These are phyloP conservation scores for Sporisorium reilianum DNA, from an alignment of 1,284 basidiomycete species.

Conservation along the genomic window DNA sequence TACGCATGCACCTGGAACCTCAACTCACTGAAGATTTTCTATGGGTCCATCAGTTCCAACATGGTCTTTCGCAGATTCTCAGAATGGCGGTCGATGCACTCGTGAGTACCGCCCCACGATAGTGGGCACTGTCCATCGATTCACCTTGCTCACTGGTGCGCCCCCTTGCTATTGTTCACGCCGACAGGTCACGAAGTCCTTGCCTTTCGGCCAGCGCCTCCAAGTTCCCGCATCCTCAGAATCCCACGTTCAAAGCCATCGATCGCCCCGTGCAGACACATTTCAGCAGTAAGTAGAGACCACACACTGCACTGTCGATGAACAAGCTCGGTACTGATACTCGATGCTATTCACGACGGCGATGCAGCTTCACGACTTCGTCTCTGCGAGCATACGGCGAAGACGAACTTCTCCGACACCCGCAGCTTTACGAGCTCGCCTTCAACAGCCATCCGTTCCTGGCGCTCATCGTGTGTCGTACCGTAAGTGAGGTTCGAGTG, in stretches of 20 bases:
- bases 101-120: conserved; percentile 4
- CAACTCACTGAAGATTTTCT: neutral
- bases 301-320: neutral
- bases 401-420: neutral
- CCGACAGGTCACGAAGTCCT: conserved; percentile 5
- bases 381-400: neutral
- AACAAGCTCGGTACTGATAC: neutral
- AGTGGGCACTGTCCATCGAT: neutral
- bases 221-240: neutral
- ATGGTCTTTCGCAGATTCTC: conserved; percentile 31
- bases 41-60: conserved; percentile 9
- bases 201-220: conserved; percentile 17
- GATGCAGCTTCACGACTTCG: neutral
- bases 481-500: conserved; percentile 10
- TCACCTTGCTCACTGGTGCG: neutral
- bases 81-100: conserved; percentile 11
- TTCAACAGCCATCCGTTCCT: conserved; percentile 43
- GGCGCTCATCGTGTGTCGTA: conserved; percentile 26
- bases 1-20: neutral
- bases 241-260: neutral
- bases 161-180: neutral
- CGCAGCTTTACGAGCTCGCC: conserved; percentile 23
- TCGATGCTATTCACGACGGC: neutral
- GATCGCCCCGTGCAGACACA: neutral
- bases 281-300: conserved; percentile 8